These are phyloP conservation scores for Candida anglica DNA, from an alignment of 805 yeast species.

Conservation along the genomic window DNA sequence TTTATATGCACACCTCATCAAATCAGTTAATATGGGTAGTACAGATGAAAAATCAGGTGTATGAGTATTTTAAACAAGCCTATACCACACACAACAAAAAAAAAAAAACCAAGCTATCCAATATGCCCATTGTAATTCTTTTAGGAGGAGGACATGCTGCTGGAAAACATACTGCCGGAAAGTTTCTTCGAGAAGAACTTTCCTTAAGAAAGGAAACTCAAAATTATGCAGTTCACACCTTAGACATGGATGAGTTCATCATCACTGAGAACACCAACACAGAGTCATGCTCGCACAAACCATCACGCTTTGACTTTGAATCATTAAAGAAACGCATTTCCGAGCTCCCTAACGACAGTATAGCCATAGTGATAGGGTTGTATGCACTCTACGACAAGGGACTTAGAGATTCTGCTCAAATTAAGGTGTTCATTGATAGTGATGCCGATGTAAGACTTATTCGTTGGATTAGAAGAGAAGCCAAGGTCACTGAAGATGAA, in stretches of 20 bases:
- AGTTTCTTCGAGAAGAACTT: slow-evolving; percentile 29
- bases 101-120: background rate
- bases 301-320: slow-evolving; percentile 40
- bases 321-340: slow-evolving; percentile 16
- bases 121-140: slow-evolving; percentile 34
- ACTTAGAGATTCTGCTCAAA: slow-evolving; percentile 51
- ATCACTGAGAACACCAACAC: slow-evolving; percentile 14
- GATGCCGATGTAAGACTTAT: slow-evolving; percentile 83
- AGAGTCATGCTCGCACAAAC: slow-evolving; percentile 26
- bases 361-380: slow-evolving; percentile 42
- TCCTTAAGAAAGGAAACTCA: background rate
- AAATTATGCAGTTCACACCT: slow-evolving; percentile 26
- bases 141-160: slow-evolving; percentile 64
- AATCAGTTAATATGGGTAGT: too few relatives aligned
- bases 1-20: too few relatives aligned
- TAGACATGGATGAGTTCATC: slow-evolving; percentile 44
- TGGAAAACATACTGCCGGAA: slow-evolving; percentile 44
- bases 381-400: slow-evolving; percentile 70
- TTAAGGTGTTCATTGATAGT: slow-evolving; percentile 74
- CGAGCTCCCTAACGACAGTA: slow-evolving; percentile 1
- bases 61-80: too few relatives aligned
- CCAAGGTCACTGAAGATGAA: slow-evolving; percentile 6
- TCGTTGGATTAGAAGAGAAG: slow-evolving; percentile 58
- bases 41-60: too few relatives aligned
- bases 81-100: too few relatives aligned